Conservation (phyloP, 495 filamentous ascomycete species). For the Podospora appendiculata region DNA sequence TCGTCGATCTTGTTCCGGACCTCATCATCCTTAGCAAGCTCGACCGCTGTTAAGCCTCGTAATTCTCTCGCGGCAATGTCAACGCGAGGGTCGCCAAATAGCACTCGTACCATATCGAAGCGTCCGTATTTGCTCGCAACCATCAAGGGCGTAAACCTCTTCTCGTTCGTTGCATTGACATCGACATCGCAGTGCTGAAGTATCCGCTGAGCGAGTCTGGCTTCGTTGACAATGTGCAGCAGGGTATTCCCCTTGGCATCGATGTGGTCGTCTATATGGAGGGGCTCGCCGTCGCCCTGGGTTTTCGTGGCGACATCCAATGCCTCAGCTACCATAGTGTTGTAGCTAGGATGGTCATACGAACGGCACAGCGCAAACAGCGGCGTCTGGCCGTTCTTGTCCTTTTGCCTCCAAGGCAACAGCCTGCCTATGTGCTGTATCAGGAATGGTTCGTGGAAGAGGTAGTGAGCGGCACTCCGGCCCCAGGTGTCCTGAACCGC, state of each 20-base stretch:
- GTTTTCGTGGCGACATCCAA: conserved; percentile 62
- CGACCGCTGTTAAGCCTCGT: conserved; percentile 87
- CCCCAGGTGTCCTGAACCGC: conserved; percentile 72
- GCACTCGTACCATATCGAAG: conserved; percentile 80
- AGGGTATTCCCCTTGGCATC: conserved; percentile 91
- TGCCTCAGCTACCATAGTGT: conserved; percentile 73
- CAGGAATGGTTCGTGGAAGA: conserved; percentile 85
- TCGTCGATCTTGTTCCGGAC: conserved; percentile 95
- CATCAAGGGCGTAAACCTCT: conserved; percentile 92
- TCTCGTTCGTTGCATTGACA: conserved; percentile 93
- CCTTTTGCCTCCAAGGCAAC: conserved; percentile 82
- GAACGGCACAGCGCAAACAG: conserved; percentile 90
- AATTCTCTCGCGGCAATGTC: conserved; percentile 79
- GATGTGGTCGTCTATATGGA: conserved; percentile 90
- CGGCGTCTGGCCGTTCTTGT: conserved; percentile 95
- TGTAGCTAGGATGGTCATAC: conserved; percentile 88
- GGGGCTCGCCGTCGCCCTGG: conserved; percentile 68
- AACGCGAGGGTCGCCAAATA: conserved; percentile 82
- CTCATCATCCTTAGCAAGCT: conserved; percentile 97
- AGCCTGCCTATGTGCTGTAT: conserved; percentile 65
- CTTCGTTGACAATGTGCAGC: conserved; percentile 85
- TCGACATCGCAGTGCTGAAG: conserved; percentile 81
- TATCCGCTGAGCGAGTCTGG: conserved; percentile 65
- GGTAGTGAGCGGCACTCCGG: conserved; percentile 84
- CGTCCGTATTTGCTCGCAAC: conserved; percentile 98